A percentile compares a stretch with the other conserved stretches of the same genome.
These are phyloP conservation scores for Barnettozyma sucrosica DNA, from an alignment of 805 yeast genomes.

Conservation along the genomic window DNA sequence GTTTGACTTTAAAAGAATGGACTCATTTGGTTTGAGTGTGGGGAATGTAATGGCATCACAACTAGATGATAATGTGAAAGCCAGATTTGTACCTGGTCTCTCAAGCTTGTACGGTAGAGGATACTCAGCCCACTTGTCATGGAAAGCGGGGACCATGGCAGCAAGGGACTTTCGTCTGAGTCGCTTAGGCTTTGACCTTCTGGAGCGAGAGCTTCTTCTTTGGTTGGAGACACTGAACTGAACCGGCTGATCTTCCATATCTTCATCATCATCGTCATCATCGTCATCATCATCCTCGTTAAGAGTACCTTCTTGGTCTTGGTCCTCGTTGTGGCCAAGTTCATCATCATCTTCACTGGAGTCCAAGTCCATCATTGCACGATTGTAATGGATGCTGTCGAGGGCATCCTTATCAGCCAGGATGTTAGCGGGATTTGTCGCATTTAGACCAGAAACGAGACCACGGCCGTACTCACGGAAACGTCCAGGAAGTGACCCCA, in stretches of 20 bases:
- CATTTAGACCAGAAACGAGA: background rate
- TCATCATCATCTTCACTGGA: constrained; percentile 8
- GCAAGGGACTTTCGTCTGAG: background rate
- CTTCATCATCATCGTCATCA: constrained; percentile 2
- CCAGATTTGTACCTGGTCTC: background rate
- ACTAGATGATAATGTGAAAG: constrained; percentile 20
- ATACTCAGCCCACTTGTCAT: constrained; percentile 1
- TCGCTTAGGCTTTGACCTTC: background rate
- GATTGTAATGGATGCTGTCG: constrained; percentile 7
- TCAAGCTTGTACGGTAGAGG: constrained; percentile 5
- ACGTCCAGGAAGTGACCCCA: constrained; percentile 3
- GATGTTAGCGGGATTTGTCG: background rate
- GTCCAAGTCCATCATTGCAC: constrained; percentile 17
- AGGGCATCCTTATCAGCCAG: background rate
- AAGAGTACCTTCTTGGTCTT: constrained; percentile 1
- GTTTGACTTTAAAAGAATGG: constrained; percentile 28
- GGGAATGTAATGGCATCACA: constrained; percentile 12
- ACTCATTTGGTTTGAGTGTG: constrained; percentile 15
- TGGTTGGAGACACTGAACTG: background rate
- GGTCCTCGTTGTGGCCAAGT: background rate
- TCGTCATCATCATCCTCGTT: constrained; percentile 9
- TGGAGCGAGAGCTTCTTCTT: background rate
- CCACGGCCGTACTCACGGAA: constrained; percentile 1
- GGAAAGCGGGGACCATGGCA: background rate
- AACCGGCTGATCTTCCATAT: background rate